Percentiles rank a stretch among this genome's conserved stretches.
These are phyloP conservation scores for Hypoxylon crocopeplum DNA, from an alignment of 495 filamentous ascomycete genomes.

Conservation along the genomic window DNA sequence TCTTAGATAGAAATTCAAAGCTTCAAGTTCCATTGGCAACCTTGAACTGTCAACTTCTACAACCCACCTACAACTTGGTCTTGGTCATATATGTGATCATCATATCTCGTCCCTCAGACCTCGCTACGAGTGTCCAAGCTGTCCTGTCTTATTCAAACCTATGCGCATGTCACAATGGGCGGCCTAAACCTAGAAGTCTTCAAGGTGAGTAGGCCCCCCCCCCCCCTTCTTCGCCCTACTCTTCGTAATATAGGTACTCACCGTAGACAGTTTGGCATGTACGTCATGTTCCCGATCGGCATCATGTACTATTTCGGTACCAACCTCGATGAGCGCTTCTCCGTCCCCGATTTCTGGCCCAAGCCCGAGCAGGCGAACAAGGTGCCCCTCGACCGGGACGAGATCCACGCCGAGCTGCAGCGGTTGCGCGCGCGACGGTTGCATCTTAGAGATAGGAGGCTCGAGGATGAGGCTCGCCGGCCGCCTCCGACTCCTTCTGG, in stretches of 20 bases:
- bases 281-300: constrained; percentile 97
- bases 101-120: neutral
- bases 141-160: neutral
- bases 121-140: neutral
- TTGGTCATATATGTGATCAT: constrained; percentile 1
- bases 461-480: constrained; percentile 60
- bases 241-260: neutral
- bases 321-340: constrained; percentile 92
- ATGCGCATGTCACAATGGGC: constrained; percentile 61
- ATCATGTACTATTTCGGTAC: constrained; percentile 99
- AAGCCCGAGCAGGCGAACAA: constrained; percentile 82
- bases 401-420: constrained; percentile 80
- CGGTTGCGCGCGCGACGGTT: constrained; percentile 69
- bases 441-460: constrained; percentile 63
- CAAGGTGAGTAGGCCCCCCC: constrained; percentile 66
- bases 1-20: too few species aligned
- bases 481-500: constrained; percentile 40
- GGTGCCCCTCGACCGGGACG: constrained; percentile 87
- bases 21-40: too few species aligned
- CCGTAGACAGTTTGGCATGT: constrained; percentile 84
- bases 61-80: neutral
- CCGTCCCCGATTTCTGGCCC: constrained; percentile 93
- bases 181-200: constrained; percentile 95
- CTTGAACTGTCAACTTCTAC: too few species aligned
- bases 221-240: constrained; percentile 6